Conservation (phyloP, 176 grass and related monocot genomes). For the Musa schizocarpa region DNA sequence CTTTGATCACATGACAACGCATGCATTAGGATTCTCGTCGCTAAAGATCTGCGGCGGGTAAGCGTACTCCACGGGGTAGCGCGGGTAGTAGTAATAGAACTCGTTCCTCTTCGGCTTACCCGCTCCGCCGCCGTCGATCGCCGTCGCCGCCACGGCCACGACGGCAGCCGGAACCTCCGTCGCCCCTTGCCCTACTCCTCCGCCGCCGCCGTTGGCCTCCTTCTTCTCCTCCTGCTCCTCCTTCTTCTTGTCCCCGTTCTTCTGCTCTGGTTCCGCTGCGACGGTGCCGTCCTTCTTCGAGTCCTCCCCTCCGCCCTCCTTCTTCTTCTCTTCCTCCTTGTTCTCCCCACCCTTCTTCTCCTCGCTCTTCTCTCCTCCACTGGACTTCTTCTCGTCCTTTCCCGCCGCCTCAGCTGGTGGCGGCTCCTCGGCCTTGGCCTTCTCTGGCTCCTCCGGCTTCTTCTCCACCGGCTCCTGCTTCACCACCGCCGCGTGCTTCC, state of each 20-base stretch:
- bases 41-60: neutral
- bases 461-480: conserved; percentile 39
- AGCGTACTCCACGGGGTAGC: neutral
- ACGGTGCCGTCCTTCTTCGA: neutral
- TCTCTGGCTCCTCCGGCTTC: neutral
- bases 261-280: neutral
- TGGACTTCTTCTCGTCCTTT: neutral
- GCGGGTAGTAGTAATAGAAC: neutral
- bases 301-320: neutral
- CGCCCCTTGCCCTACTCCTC: neutral
- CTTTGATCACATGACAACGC: neutral
- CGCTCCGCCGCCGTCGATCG: neutral
- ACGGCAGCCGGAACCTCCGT: neutral
- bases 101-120: neutral
- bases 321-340: neutral
- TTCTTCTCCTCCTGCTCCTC: neutral
- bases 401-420: neutral
- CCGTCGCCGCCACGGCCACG: neutral
- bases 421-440: no score
- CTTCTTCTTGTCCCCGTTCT: neutral
- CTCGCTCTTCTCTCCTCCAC: neutral
- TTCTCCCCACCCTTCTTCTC: neutral
- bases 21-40: conserved; percentile 15
- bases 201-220: neutral
- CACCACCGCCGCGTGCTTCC: conserved; percentile 55